Percentiles rank a stretch among this genome's conserved stretches.
These are phyloP conservation scores for Monosporascus sp. DNA, from an alignment of 2,329 filamentous ascomycete species.

Conservation along the genomic window DNA sequence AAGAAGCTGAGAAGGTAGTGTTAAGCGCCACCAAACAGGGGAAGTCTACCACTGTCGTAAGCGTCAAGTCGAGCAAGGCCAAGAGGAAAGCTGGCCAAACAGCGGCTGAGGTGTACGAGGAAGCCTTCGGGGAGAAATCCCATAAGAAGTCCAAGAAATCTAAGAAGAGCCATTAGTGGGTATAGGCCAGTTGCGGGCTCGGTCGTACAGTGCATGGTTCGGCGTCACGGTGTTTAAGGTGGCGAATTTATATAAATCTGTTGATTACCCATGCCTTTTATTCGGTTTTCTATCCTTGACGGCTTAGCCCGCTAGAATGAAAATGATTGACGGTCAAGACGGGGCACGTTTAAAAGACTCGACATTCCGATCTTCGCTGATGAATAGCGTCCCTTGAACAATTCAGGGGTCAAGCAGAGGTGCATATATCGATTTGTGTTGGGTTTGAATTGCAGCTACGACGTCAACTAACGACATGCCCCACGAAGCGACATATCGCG, in stretches of 20 bases:
- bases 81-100: conserved; percentile 67
- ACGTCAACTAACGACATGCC: too few relatives aligned
- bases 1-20: conserved; percentile 72
- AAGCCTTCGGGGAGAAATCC: conserved; percentile 48
- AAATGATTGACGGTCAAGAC: too few relatives aligned
- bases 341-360: too few relatives aligned
- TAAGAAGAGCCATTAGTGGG: conserved; percentile 38
- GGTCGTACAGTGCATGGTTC: conserved; percentile 5
- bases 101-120: conserved; percentile 58
- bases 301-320: too few relatives aligned
- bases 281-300: neutral
- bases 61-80: conserved; percentile 70
- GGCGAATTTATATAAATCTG: neutral
- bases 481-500: too few relatives aligned
- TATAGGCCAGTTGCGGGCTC: neutral
- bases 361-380: too few relatives aligned
- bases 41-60: conserved; percentile 61
- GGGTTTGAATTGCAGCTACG: too few relatives aligned
- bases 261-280: neutral
- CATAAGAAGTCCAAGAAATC: conserved; percentile 45
- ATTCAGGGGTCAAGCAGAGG: too few relatives aligned
- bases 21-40: conserved; percentile 49
- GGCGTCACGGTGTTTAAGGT: conserved; percentile 1
- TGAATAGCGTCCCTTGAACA: too few relatives aligned
- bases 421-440: too few relatives aligned